phyloP scores from a whole-genome alignment of 2,329 filamentous ascomycete species.

The Xylaria sp. region DNA sequence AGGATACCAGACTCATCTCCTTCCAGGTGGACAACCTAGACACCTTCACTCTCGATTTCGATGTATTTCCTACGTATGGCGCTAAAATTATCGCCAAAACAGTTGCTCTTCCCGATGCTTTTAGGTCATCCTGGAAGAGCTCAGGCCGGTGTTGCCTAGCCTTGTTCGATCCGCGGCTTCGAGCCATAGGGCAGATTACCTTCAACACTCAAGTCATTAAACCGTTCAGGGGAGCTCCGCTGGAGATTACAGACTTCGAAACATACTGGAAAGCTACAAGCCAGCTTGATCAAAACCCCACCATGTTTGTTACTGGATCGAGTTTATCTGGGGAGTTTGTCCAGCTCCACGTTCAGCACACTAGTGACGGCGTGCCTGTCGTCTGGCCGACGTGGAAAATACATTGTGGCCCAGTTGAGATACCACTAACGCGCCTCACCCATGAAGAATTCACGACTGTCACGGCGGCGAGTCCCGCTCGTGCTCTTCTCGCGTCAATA shows the following conservation, averaged over 20 bases:
- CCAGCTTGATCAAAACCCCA: conserved; percentile 84
- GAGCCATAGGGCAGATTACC: conserved; percentile 90
- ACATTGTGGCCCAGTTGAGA: conserved; percentile 74
- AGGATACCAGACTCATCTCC: conserved; percentile 90
- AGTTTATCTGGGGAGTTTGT: conserved; percentile 96
- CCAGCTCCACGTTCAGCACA: conserved; percentile 88
- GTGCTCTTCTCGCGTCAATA: conserved; percentile 51
- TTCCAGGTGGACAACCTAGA: conserved; percentile 96
- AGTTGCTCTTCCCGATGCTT: conserved; percentile 86
- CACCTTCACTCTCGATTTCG: conserved; percentile 93
- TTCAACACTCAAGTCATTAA: conserved; percentile 98
- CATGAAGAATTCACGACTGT: conserved; percentile 71
- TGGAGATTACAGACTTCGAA: conserved; percentile 97
- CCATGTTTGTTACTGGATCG: conserved; percentile 89
- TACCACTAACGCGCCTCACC: conserved; percentile 81
- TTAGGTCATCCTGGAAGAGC: conserved; percentile 75
- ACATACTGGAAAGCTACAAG: conserved; percentile 99
- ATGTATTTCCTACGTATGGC: conserved; percentile 96
- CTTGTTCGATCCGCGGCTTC: conserved; percentile 87
- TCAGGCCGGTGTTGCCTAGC: conserved; percentile 84
- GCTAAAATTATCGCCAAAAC: conserved; percentile 97
- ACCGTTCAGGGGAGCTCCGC: conserved; percentile 86
- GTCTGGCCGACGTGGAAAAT: conserved; percentile 87
- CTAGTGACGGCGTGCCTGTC: conserved; percentile 83
- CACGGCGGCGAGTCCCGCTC: conserved; percentile 51